Evolutionary conservation across 257 asterid genomes (phyloP).

Genomic region (Ballota nigra): DNA sequence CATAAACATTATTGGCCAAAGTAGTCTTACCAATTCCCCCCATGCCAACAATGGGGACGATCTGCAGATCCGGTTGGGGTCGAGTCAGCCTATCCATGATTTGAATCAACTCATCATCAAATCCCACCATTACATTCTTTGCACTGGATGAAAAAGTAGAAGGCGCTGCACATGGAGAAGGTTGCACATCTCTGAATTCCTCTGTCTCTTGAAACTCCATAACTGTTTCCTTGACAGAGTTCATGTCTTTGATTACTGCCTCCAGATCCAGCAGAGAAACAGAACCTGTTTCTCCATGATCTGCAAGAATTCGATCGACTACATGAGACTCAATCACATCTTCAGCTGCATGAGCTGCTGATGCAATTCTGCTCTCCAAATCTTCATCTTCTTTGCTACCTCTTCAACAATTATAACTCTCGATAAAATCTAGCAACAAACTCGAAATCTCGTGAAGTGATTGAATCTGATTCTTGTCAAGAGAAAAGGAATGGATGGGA

Average conservation of each 20-base stretch:
- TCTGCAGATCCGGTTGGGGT: neutral
- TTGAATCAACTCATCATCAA: neutral
- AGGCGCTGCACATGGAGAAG: neutral
- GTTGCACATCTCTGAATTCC: neutral
- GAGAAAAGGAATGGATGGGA: neutral
- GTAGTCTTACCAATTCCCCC: no score
- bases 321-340: no score
- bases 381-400: neutral
- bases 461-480: neutral
- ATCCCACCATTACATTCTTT: neutral
- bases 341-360: no score
- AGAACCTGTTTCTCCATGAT: no score
- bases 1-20: no score
- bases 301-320: neutral
- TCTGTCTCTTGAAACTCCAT: neutral
- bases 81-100: neutral
- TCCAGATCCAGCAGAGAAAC: neutral
- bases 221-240: neutral
- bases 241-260: neutral
- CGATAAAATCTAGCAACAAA: neutral
- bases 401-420: neutral
- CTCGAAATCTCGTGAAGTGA: neutral
- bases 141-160: neutral
- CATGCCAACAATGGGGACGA: no score
- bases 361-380: neutral